Conservation (phyloP, 208 protist species). For the Spongospora subterranea region DNA sequence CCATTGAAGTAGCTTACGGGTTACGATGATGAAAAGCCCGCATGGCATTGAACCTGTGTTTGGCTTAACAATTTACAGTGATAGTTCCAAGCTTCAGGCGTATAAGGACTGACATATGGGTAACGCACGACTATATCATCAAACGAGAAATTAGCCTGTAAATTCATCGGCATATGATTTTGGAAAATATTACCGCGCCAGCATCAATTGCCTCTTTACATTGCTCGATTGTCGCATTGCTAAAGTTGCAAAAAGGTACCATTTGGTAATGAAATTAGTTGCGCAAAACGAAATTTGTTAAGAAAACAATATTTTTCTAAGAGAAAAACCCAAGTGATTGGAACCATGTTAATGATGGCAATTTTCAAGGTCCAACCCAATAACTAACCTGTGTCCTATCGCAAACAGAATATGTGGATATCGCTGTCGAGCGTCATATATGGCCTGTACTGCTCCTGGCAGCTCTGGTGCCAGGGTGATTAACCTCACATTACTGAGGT, state of each 20-base stretch:
- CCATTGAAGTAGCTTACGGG: neutral
- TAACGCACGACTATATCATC: neutral
- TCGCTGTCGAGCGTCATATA: neutral
- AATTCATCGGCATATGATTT: neutral
- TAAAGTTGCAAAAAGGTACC: neutral
- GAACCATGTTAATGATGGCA: too few species aligned
- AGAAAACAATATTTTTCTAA: too few species aligned
- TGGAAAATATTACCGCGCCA: neutral
- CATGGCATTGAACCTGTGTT: constrained; percentile 61
- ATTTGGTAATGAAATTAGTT: neutral
- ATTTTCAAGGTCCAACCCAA: too few species aligned
- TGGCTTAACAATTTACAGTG: neutral
- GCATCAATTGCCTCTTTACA: constrained; percentile 9
- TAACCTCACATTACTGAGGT: neutral
- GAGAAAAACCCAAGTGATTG: too few species aligned
- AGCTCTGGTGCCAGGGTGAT: constrained; percentile 60
- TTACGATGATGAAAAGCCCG: neutral
- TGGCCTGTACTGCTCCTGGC: neutral
- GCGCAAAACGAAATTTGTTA: too few species aligned
- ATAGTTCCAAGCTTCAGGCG: neutral
- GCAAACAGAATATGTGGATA: neutral
- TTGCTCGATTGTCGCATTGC: constrained; percentile 33
- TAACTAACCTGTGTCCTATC: constrained; percentile 1
- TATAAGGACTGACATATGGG: constrained; percentile 39
- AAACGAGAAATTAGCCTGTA: neutral